phyloP scores from a whole-genome alignment of 2,329 filamentous ascomycete genomes.

The Xylogone sp. region DNA sequence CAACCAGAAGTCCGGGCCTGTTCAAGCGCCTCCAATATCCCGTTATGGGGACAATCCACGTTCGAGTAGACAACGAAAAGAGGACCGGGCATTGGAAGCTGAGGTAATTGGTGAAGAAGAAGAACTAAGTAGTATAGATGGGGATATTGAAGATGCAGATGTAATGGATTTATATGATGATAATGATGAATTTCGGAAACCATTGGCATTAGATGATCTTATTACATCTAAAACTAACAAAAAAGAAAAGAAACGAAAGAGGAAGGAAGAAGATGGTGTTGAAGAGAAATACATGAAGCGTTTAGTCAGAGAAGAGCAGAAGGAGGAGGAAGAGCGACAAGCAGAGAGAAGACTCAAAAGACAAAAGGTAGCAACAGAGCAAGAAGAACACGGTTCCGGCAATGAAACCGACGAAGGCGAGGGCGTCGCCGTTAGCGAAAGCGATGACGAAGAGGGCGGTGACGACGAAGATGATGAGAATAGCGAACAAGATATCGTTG shows the following conservation, averaged over 20 bases:
- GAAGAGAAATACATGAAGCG: slow-evolving; percentile 68
- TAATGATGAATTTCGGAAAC: slow-evolving; percentile 23
- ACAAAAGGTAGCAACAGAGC: slow-evolving; percentile 41
- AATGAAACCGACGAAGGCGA: slow-evolving; percentile 21
- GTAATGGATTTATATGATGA: slow-evolving; percentile 24
- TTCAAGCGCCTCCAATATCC: slow-evolving; percentile 28
- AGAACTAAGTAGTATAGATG: slow-evolving; percentile 30
- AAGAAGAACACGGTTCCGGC: slow-evolving; percentile 29
- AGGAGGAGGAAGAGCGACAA: slow-evolving; percentile 45
- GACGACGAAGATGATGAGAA: slow-evolving; percentile 21
- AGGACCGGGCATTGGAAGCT: slow-evolving; percentile 20
- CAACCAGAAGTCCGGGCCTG: slow-evolving; percentile 29
- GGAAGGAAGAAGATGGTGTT: slow-evolving; percentile 60
- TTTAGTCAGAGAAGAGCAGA: slow-evolving; percentile 56
- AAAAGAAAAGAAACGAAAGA: slow-evolving; percentile 57
- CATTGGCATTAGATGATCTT: slow-evolving; percentile 33
- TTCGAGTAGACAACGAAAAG: slow-evolving; percentile 13
- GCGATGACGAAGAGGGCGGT: slow-evolving; percentile 19
- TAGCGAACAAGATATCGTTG: slow-evolving; percentile 16
- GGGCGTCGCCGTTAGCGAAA: slow-evolving; percentile 20
- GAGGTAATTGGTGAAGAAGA: slow-evolving; percentile 25
- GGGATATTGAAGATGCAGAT: slow-evolving; percentile 30
- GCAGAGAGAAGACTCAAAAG: slow-evolving; percentile 43
- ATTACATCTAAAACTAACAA: slow-evolving; percentile 34
- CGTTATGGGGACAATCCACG: slow-evolving; percentile 31